Evolutionary conservation across 352 stramenopile genomes (phyloP).

Genomic region (Phytopythium vexans): DNA sequence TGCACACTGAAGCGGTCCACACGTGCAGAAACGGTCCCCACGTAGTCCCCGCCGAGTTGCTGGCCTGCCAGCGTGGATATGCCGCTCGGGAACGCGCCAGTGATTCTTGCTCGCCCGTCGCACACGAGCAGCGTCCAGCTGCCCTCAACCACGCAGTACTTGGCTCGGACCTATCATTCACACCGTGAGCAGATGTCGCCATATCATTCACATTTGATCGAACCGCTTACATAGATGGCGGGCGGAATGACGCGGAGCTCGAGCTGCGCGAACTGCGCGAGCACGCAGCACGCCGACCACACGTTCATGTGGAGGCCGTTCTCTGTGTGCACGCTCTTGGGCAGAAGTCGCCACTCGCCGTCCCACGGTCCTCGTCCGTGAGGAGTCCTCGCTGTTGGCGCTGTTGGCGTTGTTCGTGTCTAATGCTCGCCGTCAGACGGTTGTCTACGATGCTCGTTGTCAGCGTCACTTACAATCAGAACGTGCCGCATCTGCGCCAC

Average conservation of each 20-base stretch:
- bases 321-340: slow-evolving; percentile 8
- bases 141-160: slow-evolving; percentile 18
- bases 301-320: slow-evolving; percentile 9
- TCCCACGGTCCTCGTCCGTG: slow-evolving; percentile 7
- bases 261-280: slow-evolving; percentile 28
- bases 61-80: slow-evolving; percentile 8
- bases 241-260: slow-evolving; percentile 15
- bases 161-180: slow-evolving; percentile 19
- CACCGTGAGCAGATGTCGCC: not conserved
- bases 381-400: slow-evolving; percentile 8
- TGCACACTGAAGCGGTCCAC: too few species aligned
- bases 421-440: too few species aligned
- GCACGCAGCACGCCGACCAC: slow-evolving; percentile 18
- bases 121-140: slow-evolving; percentile 36
- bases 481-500: slow-evolving; percentile 24
- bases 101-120: slow-evolving; percentile 12
- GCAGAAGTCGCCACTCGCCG: slow-evolving; percentile 19
- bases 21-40: not conserved
- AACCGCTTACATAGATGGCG: slow-evolving; percentile 20
- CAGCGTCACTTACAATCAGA: slow-evolving; percentile 15
- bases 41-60: not conserved
- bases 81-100: slow-evolving; percentile 6
- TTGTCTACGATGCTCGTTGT: slow-evolving; percentile 7
- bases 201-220: slow-evolving; percentile 1
- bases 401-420: slow-evolving; percentile 7